Evolutionary conservation across 2,329 filamentous ascomycete genomes (phyloP), one percentile per base, ranked within the genome.

Genomic region (Fusarium tjaetaba): DNA sequence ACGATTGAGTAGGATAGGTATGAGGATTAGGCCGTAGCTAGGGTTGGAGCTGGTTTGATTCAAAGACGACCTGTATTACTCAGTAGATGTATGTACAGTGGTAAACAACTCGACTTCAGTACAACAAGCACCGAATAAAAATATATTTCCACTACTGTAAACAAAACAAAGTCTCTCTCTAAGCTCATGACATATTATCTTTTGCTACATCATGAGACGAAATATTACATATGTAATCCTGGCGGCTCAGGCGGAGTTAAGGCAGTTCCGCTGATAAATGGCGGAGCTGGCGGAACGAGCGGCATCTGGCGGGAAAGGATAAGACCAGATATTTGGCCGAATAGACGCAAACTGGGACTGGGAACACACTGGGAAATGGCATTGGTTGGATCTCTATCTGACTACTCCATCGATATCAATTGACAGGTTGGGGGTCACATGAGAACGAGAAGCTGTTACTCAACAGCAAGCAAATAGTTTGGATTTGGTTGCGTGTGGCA

Each of bases 261-360:
- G 55, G 30, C 30, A 34, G 24, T 58, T 42, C 61, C 20, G 53
- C 67, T 70, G 41, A 70, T 42, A 22, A 43, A 28, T 39, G 61
- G 55, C 68, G 66, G 68, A 65, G 15, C 34, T 34, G 39, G 70
- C 68, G 68, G 68, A 63, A 68, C 11, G 6, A 42, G 69, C 70
- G 70, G 70, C 43, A 71, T 62, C 20, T 46, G 51, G 70, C 61
- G 70, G 70, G 22, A 58, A 55, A 39, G 38, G 28, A 28, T 24
- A 32, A 52, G 39, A 30, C n/a, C 30, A 16, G 26, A 43, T 22
- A 45, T 36, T 43, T 55, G 48, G n/a, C 48, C 26, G 34, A 39
- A 34, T 16, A 36, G 15, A 36, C 39, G 18, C 28, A 42, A 26
- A 41, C 42, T 56, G n/a, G 24, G 49, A 36, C 34, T 36, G 24